Base-by-base conservation (phyloP, 2,329 filamentous ascomycete species). In the Myriangium duriaei region DNA sequence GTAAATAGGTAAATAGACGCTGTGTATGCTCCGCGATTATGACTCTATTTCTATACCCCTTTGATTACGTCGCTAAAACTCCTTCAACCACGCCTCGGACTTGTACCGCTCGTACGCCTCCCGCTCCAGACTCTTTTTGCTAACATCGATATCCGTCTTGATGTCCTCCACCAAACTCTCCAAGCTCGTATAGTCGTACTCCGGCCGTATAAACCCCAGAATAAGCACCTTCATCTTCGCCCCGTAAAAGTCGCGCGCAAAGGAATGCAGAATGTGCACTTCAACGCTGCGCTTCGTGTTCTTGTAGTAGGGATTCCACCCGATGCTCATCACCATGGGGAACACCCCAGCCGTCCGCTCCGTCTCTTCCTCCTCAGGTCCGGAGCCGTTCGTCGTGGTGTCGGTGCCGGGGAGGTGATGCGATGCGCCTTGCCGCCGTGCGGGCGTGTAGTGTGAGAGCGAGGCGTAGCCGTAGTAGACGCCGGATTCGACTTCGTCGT, bases 221-320 rank as follows among this genome's bases (percentile, higher is more conserved):
- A 98, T 76, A 15, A 86, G 59, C 11, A 96, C 65, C 30, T 84
- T 78, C 67, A 96, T 80, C 48, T 76, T 73, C 4, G 71, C 72
- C 45, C 74, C 82, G 62, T 96, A 96, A 57, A 98, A 98, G 56
- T 96, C 86, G 28, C 68, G 64, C 2, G 62, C 58, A 57, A 95
- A 93, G 30, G 68, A 59, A 53, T 84, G 78, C 59, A 98, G 72
- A 39, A 98, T 73, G 39, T 59, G 56, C 36, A 59, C 56, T 42
- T 59, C 70, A 54, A 91, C 86, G 45, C 75, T 84, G 45, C 84
- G 78, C 32, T 83, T 76, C 4, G 72, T 78, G 68, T 98, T 96
- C 58, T 87, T 86, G 71, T 94, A 98, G 63, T 87, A 96, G 0
- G 91, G 91, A 61, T 96, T 98, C 72, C 87, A 96, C 31, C 91